Evolutionary conservation across 2,329 filamentous ascomycete genomes (phyloP).

Genomic region (Fusarium proliferatum): DNA sequence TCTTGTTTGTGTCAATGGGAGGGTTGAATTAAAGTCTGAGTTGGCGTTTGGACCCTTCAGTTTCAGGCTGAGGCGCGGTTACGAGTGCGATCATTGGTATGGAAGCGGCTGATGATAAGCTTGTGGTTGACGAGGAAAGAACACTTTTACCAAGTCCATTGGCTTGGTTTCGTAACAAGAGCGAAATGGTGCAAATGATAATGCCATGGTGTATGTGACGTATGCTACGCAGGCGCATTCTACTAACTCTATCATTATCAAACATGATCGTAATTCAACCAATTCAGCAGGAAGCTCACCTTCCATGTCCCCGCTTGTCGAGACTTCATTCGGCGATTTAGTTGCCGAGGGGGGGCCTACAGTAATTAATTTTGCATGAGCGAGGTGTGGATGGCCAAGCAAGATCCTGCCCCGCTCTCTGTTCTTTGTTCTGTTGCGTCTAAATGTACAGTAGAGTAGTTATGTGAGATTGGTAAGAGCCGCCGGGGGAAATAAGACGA

Average conservation of each 20-base stretch:
- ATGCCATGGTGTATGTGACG: not conserved
- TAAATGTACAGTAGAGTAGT: not conserved
- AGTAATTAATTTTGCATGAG: conserved; percentile 27
- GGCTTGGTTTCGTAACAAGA: not conserved
- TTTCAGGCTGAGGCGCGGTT: conserved; percentile 31
- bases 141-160: not conserved
- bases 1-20: conserved; percentile 4
- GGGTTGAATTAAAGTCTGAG: conserved; percentile 21
- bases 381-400: not conserved
- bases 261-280: not conserved
- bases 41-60: conserved; percentile 32
- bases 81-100: not conserved
- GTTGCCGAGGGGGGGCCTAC: not conserved
- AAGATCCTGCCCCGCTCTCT: conserved; percentile 10
- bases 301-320: not conserved
- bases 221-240: not conserved
- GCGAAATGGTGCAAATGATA: not conserved
- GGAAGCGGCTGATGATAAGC: not conserved
- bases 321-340: not conserved
- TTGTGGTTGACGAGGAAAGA: not conserved
- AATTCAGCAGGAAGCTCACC: not conserved
- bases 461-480: not conserved
- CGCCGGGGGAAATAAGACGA: not conserved
- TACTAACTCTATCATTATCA: not conserved
- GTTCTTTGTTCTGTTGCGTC: not conserved